Percentiles rank a stretch among this genome's conserved stretches.
phyloP scores from a whole-genome alignment of 2,329 filamentous ascomycete species.

The Cercospora sp. region DNA sequence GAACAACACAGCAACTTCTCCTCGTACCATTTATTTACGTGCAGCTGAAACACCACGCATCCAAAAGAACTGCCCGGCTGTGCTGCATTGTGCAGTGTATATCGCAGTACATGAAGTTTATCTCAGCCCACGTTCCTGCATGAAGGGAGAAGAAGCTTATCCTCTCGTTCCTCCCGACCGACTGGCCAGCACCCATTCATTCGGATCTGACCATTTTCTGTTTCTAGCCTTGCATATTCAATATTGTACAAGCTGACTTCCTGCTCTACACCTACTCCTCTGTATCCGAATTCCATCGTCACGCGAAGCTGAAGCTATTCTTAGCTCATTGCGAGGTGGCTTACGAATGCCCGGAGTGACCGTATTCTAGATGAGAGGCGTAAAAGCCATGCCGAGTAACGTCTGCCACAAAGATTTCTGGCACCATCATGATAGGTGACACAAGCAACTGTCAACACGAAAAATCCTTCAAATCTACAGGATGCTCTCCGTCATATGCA shows the following conservation, averaged over 20 bases:
- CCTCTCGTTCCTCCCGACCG: background rate
- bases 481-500: background rate
- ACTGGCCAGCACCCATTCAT: background rate
- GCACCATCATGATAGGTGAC: background rate
- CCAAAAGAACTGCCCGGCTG: background rate
- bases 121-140: slow-evolving; percentile 13
- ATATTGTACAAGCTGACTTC: background rate
- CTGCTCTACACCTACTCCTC: background rate
- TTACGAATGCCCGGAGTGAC: background rate
- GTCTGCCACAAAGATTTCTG: background rate
- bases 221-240: background rate
- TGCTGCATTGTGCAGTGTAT: slow-evolving; percentile 15
- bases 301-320: background rate
- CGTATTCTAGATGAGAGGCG: background rate
- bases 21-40: no score
- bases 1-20: no score
- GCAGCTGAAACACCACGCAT: background rate
- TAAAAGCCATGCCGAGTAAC: background rate
- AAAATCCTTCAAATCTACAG: background rate
- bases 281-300: background rate
- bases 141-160: background rate
- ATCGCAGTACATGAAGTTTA: slow-evolving; percentile 8
- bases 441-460: background rate
- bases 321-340: background rate
- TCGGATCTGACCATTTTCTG: background rate